phyloP scores from a whole-genome alignment of 2,329 filamentous ascomycete species.

The Neobulgaria alba region DNA sequence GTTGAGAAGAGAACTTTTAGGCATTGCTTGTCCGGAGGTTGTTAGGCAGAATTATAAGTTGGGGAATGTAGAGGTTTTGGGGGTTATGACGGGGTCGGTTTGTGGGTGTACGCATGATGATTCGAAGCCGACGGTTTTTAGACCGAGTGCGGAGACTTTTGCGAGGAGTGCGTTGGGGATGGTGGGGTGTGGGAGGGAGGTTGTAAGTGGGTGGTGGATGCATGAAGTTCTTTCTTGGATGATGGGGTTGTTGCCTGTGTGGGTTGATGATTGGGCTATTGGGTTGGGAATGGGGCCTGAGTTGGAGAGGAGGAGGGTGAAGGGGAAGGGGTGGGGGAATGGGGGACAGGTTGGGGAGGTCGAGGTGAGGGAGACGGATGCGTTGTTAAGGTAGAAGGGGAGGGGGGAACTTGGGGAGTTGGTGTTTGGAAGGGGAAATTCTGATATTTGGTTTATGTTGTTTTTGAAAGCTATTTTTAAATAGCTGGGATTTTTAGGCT shows the following conservation, averaged over 20 bases:
- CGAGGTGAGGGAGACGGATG: too few relatives aligned
- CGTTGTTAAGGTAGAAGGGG: too few relatives aligned
- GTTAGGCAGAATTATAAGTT: constrained; percentile 16
- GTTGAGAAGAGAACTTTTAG: constrained; percentile 37
- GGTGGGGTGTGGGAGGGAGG: constrained; percentile 28
- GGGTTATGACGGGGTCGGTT: background rate
- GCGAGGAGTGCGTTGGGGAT: constrained; percentile 29
- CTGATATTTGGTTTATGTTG: too few relatives aligned
- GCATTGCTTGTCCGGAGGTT: constrained; percentile 32
- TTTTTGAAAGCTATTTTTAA: too few relatives aligned
- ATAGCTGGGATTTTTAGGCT: too few relatives aligned
- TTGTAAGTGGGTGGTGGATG: constrained; percentile 9
- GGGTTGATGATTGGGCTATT: background rate
- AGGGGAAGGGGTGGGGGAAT: background rate
- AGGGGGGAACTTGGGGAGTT: too few relatives aligned
- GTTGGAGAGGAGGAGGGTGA: background rate
- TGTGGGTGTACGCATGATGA: constrained; percentile 25
- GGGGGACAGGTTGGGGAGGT: too few relatives aligned
- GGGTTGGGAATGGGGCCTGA: background rate
- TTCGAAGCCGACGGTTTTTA: constrained; percentile 25
- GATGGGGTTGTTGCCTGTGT: background rate
- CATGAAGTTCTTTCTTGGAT: constrained; percentile 2
- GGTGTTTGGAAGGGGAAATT: too few relatives aligned
- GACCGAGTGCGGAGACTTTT: constrained; percentile 25
- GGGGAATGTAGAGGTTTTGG: background rate